Evolutionary conservation across 352 stramenopile genomes (phyloP), one percentile per base, ranked within the genome.

Genomic region (Phytopythium ostracodes): DNA sequence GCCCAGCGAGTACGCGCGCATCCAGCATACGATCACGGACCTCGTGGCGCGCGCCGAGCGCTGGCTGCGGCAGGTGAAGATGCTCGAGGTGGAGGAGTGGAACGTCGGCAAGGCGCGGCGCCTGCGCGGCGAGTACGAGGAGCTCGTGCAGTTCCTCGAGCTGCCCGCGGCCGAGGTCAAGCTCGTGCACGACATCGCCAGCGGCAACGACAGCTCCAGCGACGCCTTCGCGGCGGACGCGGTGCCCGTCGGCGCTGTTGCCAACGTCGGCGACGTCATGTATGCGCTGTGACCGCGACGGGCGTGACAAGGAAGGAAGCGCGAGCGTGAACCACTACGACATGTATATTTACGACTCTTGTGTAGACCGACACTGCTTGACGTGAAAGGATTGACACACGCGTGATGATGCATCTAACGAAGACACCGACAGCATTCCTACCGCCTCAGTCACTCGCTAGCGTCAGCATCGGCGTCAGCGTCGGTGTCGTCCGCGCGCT

Each of bases 1-100:
- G 47, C 80, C 79, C 8, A 65, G 71, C 17, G 84, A 92, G 66
- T 91, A 89, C 62, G 64, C 70, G 8, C 70, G 84, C 14, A 89
- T 94, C 67, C 85, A 91, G 56, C 47, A 77, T 50, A 89, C 84
- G 15, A 88, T 94, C 22, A 75, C 78, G 40, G 79, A 88, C 8
- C 81, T 80, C 17, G 79, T 94, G 33, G 54, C 67, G 25, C 85
- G 87, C 11, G 85, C 84, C n/a, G 62, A 67, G 1, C 58, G 64
- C 36, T 94, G 85, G 85, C 57, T 94, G 33, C 76, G 79, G 56
- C 71, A 87, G 9, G 70, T 81, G 4, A 91, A 92, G 64, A 64
- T 64, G 31, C 62, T 94, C 9, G 79, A 91, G 54, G 72, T 76
- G 0, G 81, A 94, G 46, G 71, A 87, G 59, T 89, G 79, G 76